phyloP scores from a whole-genome alignment of 2,329 filamentous ascomycete genomes.

The Claviceps purpurea region DNA sequence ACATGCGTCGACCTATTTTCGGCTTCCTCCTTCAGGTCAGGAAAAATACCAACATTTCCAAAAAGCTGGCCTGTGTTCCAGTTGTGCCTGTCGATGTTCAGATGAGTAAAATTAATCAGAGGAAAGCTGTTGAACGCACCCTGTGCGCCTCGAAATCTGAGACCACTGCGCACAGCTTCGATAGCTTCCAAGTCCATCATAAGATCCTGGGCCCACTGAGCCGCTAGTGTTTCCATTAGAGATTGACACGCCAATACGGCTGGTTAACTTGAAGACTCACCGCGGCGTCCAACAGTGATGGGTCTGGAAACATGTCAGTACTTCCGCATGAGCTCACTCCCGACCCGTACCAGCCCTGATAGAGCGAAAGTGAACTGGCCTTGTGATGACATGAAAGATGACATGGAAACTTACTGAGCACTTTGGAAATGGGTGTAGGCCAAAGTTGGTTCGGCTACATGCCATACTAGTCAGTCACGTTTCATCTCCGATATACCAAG shows the following conservation, averaged over 20 bases:
- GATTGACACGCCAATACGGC: slow-evolving; percentile 13
- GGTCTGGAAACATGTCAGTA: slow-evolving; percentile 5
- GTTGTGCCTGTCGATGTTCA: slow-evolving; percentile 54
- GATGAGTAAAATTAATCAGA: background rate
- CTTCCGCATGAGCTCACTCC: background rate
- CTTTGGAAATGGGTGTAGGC: slow-evolving; percentile 65
- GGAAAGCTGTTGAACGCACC: slow-evolving; percentile 8
- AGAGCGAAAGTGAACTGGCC: background rate
- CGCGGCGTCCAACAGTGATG: slow-evolving; percentile 10
- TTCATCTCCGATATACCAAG: background rate
- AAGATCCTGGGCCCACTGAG: slow-evolving; percentile 55
- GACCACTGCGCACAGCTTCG: slow-evolving; percentile 51
- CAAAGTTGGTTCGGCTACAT: slow-evolving; percentile 44
- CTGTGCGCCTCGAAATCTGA: slow-evolving; percentile 61
- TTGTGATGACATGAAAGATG: background rate
- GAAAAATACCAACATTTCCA: slow-evolving; percentile 11
- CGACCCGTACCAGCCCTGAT: background rate
- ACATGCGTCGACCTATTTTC: background rate
- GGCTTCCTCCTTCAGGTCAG: slow-evolving; percentile 1
- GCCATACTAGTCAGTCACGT: background rate
- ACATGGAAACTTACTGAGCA: slow-evolving; percentile 25
- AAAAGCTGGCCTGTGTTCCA: slow-evolving; percentile 66
- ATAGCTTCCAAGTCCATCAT: slow-evolving; percentile 60
- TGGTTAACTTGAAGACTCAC: slow-evolving; percentile 3
- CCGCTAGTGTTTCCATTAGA: slow-evolving; percentile 14